A percentile compares a stretch with the other conserved stretches of the same genome.
These are phyloP conservation scores for Pseudonectria buxi DNA, from an alignment of 2,329 filamentous ascomycete species.

Conservation along the genomic window DNA sequence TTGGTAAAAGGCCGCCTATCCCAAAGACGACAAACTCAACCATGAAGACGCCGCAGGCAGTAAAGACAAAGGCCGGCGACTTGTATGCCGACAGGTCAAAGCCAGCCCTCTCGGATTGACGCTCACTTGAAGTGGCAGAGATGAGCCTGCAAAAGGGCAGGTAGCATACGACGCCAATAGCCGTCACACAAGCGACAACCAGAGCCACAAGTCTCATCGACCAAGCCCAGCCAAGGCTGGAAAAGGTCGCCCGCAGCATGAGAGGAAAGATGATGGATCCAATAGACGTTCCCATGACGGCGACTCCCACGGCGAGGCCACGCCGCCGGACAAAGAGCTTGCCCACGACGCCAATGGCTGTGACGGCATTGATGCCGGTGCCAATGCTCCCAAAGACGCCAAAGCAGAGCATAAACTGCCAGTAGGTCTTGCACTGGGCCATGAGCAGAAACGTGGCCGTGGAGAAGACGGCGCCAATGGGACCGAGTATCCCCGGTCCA, in stretches of 20 bases:
- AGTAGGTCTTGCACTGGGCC: conserved; percentile 38
- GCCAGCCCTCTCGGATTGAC: neutral
- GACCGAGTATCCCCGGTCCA: conserved; percentile 32
- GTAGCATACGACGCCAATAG: conserved; percentile 26
- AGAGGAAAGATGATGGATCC: conserved; percentile 26
- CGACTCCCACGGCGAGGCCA: conserved; percentile 9
- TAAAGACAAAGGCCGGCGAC: conserved; percentile 30
- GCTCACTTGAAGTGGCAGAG: neutral
- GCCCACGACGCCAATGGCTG: conserved; percentile 24
- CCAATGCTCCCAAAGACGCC: conserved; percentile 36
- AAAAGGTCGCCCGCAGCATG: conserved; percentile 20
- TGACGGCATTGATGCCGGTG: conserved; percentile 26
- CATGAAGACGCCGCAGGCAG: conserved; percentile 32
- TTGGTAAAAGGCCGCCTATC: conserved; percentile 36
- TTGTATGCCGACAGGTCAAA: conserved; percentile 33
- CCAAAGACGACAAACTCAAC: conserved; percentile 43
- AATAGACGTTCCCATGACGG: conserved; percentile 12
- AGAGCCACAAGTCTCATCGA: conserved; percentile 24
- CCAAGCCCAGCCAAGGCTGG: conserved; percentile 25
- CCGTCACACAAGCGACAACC: conserved; percentile 14
- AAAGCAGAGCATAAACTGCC: conserved; percentile 39
- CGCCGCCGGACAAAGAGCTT: conserved; percentile 15
- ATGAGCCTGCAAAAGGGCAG: conserved; percentile 19
- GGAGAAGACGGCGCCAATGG: conserved; percentile 28
- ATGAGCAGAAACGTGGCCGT: conserved; percentile 35